Percentiles rank a stretch among this genome's conserved stretches.
Conservation (phyloP, 331 rosid species). For the Malus hybrid region DNA sequence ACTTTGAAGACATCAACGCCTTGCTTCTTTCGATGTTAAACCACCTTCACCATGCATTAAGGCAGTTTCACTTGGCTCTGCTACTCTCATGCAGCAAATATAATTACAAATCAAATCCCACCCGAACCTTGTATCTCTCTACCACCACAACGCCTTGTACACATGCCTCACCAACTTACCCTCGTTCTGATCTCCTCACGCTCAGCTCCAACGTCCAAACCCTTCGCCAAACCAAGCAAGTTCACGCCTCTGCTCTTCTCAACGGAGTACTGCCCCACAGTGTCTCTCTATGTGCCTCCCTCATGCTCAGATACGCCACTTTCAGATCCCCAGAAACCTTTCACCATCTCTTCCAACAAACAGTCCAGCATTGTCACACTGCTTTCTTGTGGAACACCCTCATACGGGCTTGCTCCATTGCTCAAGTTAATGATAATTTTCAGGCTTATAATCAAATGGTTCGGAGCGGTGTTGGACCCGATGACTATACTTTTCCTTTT, state of each 20-base stretch:
- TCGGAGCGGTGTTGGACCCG: constrained; percentile 42
- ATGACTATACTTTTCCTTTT: constrained; percentile 69
- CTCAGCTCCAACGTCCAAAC: constrained; percentile 30
- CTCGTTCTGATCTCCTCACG: constrained; percentile 37
- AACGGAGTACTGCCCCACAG: constrained; percentile 55
- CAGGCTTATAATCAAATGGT: constrained; percentile 58
- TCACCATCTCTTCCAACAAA: constrained; percentile 42
- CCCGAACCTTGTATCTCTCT: neutral
- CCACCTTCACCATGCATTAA: constrained; percentile 21
- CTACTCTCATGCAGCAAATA: neutral
- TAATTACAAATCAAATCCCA: neutral
- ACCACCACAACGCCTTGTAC: neutral
- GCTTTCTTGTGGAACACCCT: constrained; percentile 80
- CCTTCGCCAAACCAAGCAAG: constrained; percentile 59
- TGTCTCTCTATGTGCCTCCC: constrained; percentile 66
- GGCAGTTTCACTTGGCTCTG: constrained; percentile 5
- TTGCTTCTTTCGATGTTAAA: constrained; percentile 15
- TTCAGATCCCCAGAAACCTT: constrained; percentile 26
- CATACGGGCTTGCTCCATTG: constrained; percentile 54
- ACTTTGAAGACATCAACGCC: neutral
- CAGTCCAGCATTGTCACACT: constrained; percentile 32
- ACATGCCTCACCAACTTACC: constrained; percentile 5
- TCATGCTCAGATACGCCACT: constrained; percentile 61
- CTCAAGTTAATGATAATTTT: constrained; percentile 41
- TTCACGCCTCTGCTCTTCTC: constrained; percentile 54